A percentile compares a stretch with the other conserved stretches of the same genome.
These are phyloP conservation scores for Casuarina equisetifolia DNA, from an alignment of 306 rosid genomes.

Conservation along the genomic window DNA sequence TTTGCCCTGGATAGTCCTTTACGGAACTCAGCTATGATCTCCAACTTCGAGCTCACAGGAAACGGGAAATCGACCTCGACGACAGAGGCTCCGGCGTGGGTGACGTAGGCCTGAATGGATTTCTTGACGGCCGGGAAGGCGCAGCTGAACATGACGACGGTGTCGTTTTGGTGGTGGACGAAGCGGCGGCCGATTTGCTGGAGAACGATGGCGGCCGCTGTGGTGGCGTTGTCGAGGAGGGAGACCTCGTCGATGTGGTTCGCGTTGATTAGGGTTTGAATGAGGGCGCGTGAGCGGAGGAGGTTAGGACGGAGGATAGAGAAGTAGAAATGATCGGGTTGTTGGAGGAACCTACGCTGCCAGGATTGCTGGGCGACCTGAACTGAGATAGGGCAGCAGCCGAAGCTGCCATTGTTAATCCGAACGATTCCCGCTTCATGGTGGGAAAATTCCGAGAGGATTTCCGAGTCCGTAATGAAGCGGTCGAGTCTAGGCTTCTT, in stretches of 20 bases:
- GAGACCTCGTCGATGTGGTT: conserved; percentile 42
- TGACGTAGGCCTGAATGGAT: conserved; percentile 58
- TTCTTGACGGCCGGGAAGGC: conserved; percentile 61
- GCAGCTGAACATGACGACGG: conserved; percentile 49
- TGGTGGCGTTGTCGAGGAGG: conserved; percentile 61
- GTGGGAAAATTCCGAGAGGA: conserved; percentile 54
- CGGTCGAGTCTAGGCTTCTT: conserved; percentile 31
- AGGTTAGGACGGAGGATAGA: conserved; percentile 38
- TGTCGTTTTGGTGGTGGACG: conserved; percentile 25
- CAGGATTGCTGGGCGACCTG: conserved; percentile 42
- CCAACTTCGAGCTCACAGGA: conserved; percentile 45
- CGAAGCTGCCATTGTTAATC: conserved; percentile 69
- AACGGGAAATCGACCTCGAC: conserved; percentile 55
- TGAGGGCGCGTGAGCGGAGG: conserved; percentile 32
- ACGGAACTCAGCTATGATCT: conserved; percentile 42
- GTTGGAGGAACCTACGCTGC: conserved; percentile 55
- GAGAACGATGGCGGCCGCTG: conserved; percentile 65
- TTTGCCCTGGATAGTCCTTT: conserved; percentile 49
- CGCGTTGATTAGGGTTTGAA: conserved; percentile 42
- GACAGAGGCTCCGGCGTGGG: conserved; percentile 41
- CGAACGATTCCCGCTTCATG: conserved; percentile 45
- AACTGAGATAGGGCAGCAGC: conserved; percentile 58
- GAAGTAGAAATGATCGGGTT: conserved; percentile 58
- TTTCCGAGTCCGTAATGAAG: conserved; percentile 30
- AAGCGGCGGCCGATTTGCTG: conserved; percentile 44